phyloP scores from a whole-genome alignment of 2,329 filamentous ascomycete species.

The Pezicula neosporulosa region DNA sequence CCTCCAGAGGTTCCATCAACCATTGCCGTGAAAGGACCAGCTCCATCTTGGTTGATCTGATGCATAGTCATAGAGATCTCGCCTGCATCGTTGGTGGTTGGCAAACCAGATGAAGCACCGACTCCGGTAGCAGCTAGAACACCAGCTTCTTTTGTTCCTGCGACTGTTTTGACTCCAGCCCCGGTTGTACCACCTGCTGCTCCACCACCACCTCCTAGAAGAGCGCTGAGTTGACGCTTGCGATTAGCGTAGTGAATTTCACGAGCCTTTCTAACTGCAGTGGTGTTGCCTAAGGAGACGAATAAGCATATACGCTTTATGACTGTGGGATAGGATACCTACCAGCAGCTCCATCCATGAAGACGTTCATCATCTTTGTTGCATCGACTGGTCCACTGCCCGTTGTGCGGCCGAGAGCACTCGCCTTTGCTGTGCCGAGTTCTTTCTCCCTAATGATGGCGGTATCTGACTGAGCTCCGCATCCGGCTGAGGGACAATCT shows the following conservation, averaged over 20 bases:
- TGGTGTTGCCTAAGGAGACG: conserved; percentile 24
- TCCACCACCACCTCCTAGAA: conserved; percentile 28
- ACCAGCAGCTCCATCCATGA: conserved; percentile 42
- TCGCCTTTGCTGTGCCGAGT: conserved; percentile 46
- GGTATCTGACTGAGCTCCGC: conserved; percentile 61
- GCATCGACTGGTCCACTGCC: conserved; percentile 54
- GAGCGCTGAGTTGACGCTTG: conserved; percentile 37
- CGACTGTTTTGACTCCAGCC: conserved; percentile 42
- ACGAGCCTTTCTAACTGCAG: conserved; percentile 51
- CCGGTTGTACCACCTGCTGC: conserved; percentile 39
- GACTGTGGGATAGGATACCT: not conserved
- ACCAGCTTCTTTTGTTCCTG: conserved; percentile 41
- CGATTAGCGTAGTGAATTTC: conserved; percentile 60
- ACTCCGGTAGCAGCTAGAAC: conserved; percentile 48
- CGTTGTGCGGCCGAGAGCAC: conserved; percentile 57
- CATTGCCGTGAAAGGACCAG: conserved; percentile 54
- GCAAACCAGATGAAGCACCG: conserved; percentile 50
- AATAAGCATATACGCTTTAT: not conserved
- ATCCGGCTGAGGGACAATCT: conserved; percentile 54
- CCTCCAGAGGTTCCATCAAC: conserved; percentile 60
- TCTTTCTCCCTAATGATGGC: conserved; percentile 58
- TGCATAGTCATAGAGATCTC: conserved; percentile 58
- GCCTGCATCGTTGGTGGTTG: conserved; percentile 54
- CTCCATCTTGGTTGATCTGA: conserved; percentile 66
- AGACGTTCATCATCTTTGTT: conserved; percentile 48